Conservation (phyloP, 768 basidiomycete genomes). For the Dentipellis fragilis region DNA sequence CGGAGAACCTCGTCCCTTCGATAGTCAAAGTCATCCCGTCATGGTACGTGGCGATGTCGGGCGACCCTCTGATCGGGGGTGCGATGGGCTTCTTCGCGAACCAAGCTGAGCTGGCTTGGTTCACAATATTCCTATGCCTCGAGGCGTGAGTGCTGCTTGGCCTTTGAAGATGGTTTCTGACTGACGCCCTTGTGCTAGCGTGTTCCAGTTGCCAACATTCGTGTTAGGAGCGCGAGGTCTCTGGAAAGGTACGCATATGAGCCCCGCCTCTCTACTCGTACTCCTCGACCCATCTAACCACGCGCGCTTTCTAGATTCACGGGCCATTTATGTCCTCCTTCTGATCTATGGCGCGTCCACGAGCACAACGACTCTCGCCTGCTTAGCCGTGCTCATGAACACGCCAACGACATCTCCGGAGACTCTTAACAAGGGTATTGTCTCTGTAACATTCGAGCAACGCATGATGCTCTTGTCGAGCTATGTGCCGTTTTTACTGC, state of each 20-base stretch:
- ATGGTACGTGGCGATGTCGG: constrained; percentile 46
- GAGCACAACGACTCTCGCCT: constrained; percentile 68
- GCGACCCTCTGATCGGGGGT: constrained; percentile 58
- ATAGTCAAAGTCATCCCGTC: constrained; percentile 32
- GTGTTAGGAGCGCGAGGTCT: constrained; percentile 54
- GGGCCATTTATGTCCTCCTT: constrained; percentile 49
- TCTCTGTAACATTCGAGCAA: constrained; percentile 41
- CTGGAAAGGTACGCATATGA: constrained; percentile 35
- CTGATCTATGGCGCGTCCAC: constrained; percentile 71
- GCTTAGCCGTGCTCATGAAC: constrained; percentile 48
- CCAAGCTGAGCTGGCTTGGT: constrained; percentile 38
- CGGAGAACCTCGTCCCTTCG: constrained; percentile 37
- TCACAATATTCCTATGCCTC: constrained; percentile 51
- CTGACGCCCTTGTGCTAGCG: constrained; percentile 21
- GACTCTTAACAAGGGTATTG: constrained; percentile 20
- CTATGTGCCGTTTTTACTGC: constrained; percentile 68
- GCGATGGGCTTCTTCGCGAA: constrained; percentile 32
- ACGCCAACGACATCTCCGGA: constrained; percentile 32
- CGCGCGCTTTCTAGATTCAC: constrained; percentile 29
- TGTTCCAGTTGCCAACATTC: constrained; percentile 74
- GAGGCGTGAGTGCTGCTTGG: constrained; percentile 39
- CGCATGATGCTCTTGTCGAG: constrained; percentile 47
- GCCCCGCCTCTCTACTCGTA: neutral
- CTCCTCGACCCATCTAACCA: neutral
- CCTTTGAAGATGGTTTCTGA: neutral